Conservation (phyloP, 1,284 basidiomycete genomes). For the Rhodotorula sp. region DNA sequence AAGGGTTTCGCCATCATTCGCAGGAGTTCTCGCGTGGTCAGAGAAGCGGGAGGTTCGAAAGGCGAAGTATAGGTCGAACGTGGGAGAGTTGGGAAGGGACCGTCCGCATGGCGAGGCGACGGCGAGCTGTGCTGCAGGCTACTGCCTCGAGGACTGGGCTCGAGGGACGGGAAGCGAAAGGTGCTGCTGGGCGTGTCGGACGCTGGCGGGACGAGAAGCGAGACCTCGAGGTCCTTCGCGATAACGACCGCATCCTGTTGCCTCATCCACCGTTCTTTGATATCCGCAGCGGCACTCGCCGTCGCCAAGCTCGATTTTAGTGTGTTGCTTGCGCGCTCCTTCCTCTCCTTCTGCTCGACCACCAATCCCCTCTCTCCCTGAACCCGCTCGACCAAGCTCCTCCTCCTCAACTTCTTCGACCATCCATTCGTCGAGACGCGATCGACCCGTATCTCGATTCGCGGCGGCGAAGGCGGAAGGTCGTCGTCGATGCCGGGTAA, state of each 20-base stretch:
- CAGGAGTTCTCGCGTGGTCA: neutral
- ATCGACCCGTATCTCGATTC: neutral
- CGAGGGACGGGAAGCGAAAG: too few relatives aligned
- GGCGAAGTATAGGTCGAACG: neutral
- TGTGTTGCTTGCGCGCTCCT: neutral
- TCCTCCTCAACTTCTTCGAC: conserved; percentile 10
- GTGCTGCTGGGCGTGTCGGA: neutral
- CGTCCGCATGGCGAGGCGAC: neutral
- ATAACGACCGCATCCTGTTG: neutral
- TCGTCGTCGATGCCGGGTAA: neutral
- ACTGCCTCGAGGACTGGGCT: neutral
- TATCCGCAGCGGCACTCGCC: neutral
- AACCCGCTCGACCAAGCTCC: neutral
- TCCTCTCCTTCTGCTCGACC: neutral
- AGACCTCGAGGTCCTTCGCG: neutral
- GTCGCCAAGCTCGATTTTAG: neutral
- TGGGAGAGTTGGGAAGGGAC: neutral
- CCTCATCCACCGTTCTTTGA: neutral
- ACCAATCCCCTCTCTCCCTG: neutral
- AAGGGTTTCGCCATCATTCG: neutral
- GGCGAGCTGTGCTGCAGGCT: neutral
- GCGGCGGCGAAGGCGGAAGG: neutral
- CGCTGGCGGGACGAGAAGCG: neutral
- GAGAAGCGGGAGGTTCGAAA: neutral
- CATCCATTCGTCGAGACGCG: too few relatives aligned